Conservation (phyloP, 139 green algal species). For the Tetratostichococcus sp. region DNA sequence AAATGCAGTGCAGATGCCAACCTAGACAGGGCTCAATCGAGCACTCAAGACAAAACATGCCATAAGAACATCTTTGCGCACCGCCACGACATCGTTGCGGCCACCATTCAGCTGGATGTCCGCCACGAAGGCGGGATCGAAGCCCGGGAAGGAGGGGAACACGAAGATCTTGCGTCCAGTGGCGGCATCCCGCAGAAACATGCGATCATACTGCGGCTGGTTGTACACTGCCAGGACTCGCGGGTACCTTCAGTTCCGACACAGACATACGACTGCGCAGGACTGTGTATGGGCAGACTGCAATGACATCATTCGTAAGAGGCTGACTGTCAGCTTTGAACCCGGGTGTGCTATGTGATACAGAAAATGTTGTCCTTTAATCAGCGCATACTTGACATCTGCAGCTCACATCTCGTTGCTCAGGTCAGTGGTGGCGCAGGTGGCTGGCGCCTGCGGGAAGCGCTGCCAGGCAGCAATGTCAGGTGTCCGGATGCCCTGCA, state of each 20-base stretch:
- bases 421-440: neutral
- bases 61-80: neutral
- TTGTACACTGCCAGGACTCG: neutral
- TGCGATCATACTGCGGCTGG: neutral
- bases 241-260: neutral
- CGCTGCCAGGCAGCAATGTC: neutral
- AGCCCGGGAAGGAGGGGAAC: neutral
- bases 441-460: neutral
- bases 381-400: no score
- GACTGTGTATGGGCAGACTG: no score
- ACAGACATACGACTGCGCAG: no score
- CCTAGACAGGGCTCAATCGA: neutral
- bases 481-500: neutral
- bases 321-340: no score
- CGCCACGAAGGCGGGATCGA: neutral
- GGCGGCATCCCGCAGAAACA: neutral
- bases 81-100: neutral
- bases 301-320: no score
- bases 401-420: no score
- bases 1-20: neutral
- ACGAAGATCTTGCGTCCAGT: conserved; percentile 4
- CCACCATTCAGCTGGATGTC: neutral
- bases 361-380: no score
- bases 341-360: no score
- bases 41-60: neutral